A percentile compares a stretch with the other conserved stretches of the same genome.
Conservation (phyloP, 129 eudicot species). For the Ambrosia trifida region DNA sequence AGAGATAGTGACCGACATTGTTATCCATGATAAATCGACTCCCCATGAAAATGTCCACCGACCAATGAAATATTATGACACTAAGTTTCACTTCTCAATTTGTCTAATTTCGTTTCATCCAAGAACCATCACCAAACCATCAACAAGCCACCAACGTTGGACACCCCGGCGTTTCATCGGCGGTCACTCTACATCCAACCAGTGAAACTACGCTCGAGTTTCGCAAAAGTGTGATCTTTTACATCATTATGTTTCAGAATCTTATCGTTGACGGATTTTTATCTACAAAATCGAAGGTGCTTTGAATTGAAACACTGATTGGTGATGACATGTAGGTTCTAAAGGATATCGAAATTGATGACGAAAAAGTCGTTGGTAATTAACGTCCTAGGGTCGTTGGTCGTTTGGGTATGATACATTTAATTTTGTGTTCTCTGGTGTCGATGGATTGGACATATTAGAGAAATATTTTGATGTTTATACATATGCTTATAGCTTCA, state of each 20-base stretch:
- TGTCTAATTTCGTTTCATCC: slow-evolving; percentile 55
- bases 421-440: slow-evolving; percentile 76
- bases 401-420: slow-evolving; percentile 45
- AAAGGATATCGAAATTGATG: slow-evolving; percentile 70
- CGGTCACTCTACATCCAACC: slow-evolving; percentile 25
- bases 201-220: slow-evolving; percentile 42
- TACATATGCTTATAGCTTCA: slow-evolving; percentile 74
- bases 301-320: slow-evolving; percentile 61
- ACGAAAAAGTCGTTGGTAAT: slow-evolving; percentile 64
- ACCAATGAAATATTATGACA: slow-evolving; percentile 31
- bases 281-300: slow-evolving; percentile 53
- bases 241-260: slow-evolving; percentile 67
- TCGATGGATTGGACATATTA: slow-evolving; percentile 53
- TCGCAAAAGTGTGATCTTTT: slow-evolving; percentile 51
- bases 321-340: slow-evolving; percentile 76
- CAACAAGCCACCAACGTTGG: slow-evolving; percentile 33
- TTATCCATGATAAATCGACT: background rate
- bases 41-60: slow-evolving; percentile 18
- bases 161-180: slow-evolving; percentile 36
- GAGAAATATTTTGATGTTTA: slow-evolving; percentile 59
- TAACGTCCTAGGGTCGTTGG: slow-evolving; percentile 39
- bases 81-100: slow-evolving; percentile 25
- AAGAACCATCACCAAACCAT: slow-evolving; percentile 40
- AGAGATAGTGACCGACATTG: background rate
- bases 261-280: slow-evolving; percentile 62